These are phyloP conservation scores for Podospora comata DNA, from an alignment of 495 filamentous ascomycete species.

Conservation along the genomic window DNA sequence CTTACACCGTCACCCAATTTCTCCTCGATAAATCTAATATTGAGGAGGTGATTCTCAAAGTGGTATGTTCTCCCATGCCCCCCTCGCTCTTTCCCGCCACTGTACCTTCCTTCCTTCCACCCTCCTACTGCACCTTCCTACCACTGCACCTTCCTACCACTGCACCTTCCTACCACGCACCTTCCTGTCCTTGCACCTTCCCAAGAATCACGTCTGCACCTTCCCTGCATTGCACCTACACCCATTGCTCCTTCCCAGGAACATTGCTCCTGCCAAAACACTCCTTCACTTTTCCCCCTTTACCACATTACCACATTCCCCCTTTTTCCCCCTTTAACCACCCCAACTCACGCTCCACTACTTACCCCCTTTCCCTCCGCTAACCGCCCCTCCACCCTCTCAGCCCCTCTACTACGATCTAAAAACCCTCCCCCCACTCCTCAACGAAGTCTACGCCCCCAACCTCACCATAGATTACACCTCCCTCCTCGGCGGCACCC, in stretches of 20 bases:
- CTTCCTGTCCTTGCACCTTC: constrained; percentile 24
- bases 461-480: constrained; percentile 33
- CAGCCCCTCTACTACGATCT: constrained; percentile 31
- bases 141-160: constrained; percentile 28
- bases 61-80: constrained; percentile 18
- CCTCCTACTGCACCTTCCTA: not conserved
- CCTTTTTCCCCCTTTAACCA: not conserved
- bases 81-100: constrained; percentile 9
- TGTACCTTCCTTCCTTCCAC: constrained; percentile 13
- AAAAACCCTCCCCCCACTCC: constrained; percentile 13
- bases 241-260: constrained; percentile 31
- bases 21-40: constrained; percentile 37
- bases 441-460: constrained; percentile 29
- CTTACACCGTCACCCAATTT: constrained; percentile 29
- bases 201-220: constrained; percentile 22
- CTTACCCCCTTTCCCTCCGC: not conserved
- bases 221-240: constrained; percentile 22
- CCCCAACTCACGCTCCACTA: not conserved
- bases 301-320: not conserved
- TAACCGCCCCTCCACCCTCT: not conserved
- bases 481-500: constrained; percentile 29
- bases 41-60: constrained; percentile 28
- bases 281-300: constrained; percentile 5
- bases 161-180: constrained; percentile 13
- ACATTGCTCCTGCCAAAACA: constrained; percentile 14